Evolutionary conservation across 2,329 filamentous ascomycete species (phyloP).

Genomic region (Diaporthe sp.): DNA sequence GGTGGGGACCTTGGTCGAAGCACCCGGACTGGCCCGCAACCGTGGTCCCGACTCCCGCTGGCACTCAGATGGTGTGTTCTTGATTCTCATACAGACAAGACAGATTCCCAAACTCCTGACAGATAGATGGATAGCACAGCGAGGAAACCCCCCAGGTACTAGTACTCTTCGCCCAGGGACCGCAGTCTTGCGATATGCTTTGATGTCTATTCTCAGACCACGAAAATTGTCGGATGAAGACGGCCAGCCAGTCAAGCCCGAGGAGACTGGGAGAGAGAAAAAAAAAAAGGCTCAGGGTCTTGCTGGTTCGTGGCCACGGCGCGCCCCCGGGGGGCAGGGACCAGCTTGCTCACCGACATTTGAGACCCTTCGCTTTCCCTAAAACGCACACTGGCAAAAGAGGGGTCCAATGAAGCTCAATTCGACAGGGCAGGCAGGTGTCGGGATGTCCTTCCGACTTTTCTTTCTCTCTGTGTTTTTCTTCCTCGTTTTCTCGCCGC

Average conservation of each 20-base stretch:
- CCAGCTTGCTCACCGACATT: slow-evolving; percentile 39
- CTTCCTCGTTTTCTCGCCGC: not conserved
- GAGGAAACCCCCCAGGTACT: no score
- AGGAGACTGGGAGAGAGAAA: no score
- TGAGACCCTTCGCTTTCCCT: slow-evolving; percentile 31
- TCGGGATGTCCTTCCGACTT: not conserved
- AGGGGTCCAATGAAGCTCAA: slow-evolving; percentile 18
- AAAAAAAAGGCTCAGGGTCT: not conserved
- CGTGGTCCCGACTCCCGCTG: slow-evolving; percentile 30
- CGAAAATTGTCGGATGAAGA: not conserved
- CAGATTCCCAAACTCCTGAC: not conserved
- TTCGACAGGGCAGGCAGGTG: not conserved
- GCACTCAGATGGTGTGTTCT: not conserved
- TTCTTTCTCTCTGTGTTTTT: not conserved
- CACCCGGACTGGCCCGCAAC: slow-evolving; percentile 33
- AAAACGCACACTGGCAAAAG: slow-evolving; percentile 24
- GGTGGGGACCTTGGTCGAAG: slow-evolving; percentile 21
- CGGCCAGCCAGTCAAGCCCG: not conserved
- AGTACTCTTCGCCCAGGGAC: not conserved
- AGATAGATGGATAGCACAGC: not conserved
- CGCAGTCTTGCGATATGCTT: not conserved
- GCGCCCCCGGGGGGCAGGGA: slow-evolving; percentile 13
- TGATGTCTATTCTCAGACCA: not conserved
- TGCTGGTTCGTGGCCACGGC: slow-evolving; percentile 8
- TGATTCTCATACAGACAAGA: not conserved